Percentiles rank a stretch among this genome's conserved stretches.
Evolutionary conservation across 2,329 filamentous ascomycete species (phyloP).

Genomic region (Cladosporium cucumerinum): DNA sequence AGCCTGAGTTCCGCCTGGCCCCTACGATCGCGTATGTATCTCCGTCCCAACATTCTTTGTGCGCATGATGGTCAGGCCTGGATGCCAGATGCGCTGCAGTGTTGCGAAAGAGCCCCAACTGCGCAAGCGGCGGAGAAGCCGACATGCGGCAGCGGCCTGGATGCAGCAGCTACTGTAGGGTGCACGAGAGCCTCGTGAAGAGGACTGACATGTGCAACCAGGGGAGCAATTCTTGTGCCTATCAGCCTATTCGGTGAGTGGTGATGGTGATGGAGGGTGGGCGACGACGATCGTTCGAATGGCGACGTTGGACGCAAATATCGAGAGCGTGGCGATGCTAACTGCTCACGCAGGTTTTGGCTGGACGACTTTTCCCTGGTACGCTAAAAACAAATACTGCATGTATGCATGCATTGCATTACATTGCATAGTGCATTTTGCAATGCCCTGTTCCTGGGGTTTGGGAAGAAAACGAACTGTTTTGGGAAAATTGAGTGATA

Average conservation of each 20-base stretch:
- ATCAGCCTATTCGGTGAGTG: slow-evolving; percentile 72
- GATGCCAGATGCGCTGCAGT: background rate
- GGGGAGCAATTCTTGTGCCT: slow-evolving; percentile 73
- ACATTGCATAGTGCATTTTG: slow-evolving; percentile 7
- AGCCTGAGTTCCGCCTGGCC: slow-evolving; percentile 84
- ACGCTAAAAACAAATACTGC: slow-evolving; percentile 46
- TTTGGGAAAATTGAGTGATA: background rate
- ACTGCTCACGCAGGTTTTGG: slow-evolving; percentile 57
- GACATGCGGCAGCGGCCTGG: background rate
- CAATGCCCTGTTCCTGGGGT: slow-evolving; percentile 20
- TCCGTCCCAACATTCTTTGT: background rate
- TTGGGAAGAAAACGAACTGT: slow-evolving; percentile 3
- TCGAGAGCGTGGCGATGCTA: too few species aligned
- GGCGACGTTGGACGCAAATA: background rate
- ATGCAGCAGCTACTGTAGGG: slow-evolving; percentile 1
- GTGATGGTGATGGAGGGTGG: slow-evolving; percentile 29
- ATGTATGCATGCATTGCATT: slow-evolving; percentile 35
- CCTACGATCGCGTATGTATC: slow-evolving; percentile 45
- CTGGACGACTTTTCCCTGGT: slow-evolving; percentile 75
- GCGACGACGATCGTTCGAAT: background rate
- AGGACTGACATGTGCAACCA: slow-evolving; percentile 24
- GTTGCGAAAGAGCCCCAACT: background rate
- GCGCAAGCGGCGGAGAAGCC: background rate
- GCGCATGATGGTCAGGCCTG: background rate
- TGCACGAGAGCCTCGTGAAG: slow-evolving; percentile 41